Conservation (phyloP, 768 basidiomycete genomes). For the Coprinopsis sp. region DNA sequence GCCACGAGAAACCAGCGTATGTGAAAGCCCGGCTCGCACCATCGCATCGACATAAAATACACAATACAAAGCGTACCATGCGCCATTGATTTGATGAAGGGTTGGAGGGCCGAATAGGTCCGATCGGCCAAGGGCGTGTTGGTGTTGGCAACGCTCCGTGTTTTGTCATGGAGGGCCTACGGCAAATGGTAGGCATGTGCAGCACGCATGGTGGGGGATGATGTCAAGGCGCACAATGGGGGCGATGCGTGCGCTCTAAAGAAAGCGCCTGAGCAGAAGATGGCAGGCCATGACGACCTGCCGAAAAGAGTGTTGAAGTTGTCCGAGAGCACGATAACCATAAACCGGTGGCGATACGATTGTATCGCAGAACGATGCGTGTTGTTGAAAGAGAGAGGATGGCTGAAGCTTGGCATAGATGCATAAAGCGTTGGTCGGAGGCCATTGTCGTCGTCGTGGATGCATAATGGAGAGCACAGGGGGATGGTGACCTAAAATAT, state of each 20-base stretch:
- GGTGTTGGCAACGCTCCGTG: no score
- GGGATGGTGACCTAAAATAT: constrained; percentile 11
- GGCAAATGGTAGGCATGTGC: not conserved
- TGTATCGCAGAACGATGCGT: not conserved
- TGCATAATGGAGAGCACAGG: not conserved
- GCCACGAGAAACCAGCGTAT: not conserved
- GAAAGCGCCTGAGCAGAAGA: not conserved
- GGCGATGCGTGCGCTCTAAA: not conserved
- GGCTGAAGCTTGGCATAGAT: not conserved
- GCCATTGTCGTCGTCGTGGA: not conserved
- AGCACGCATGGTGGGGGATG: not conserved
- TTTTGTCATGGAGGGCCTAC: no score
- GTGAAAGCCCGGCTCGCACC: not conserved
- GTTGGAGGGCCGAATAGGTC: not conserved
- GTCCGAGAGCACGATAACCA: constrained; percentile 6
- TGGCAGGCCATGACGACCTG: not conserved
- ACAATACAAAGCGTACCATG: not conserved
- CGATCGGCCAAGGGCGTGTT: no score
- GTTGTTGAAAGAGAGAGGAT: constrained; percentile 1
- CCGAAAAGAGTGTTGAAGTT: constrained; percentile 1
- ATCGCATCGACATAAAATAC: constrained; percentile 3
- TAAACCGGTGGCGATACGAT: constrained; percentile 5
- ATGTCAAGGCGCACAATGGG: constrained; percentile 4
- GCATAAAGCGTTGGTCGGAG: not conserved
- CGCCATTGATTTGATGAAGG: not conserved